Evolutionary conservation across 306 rosid species (phyloP), one percentile per base, ranked within the genome.

Genomic region (Trichosanthes truncata): DNA sequence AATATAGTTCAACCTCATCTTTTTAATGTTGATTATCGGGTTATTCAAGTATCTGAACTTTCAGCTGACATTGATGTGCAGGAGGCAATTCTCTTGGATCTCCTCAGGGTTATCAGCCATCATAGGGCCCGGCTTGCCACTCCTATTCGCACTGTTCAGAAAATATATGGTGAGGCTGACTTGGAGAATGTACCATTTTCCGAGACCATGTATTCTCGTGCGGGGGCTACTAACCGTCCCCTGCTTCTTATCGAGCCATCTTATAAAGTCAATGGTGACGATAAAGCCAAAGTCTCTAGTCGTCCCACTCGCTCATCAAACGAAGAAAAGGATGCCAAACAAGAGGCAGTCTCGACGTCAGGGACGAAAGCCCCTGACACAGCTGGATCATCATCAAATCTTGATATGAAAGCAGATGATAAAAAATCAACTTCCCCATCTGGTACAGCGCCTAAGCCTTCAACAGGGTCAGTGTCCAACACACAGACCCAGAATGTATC

Each of bases 141-240:
- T 48, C 97, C 98, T 68, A 90, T 96, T 82, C 97, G 99, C 87
- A 96, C 99, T 26, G 91, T 96, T 77, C 99, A 93, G 90, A 96
- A 91, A 85, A 78, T 89, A 79, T 89, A 90, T 68, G 36, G 96
- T 1, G 97, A 90, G 76, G 85, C 89, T 72, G 92, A 87, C 82
- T 77, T 95, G 79, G 98, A 93, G 81, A 90, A 88, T 68, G 85
- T 89, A 75, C 94, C 98, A 33, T 92, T 93, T 78, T 88, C 90
- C 13, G 96, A 96, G 79, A 85, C 87, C 83, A 85, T 89, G 63
- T 91, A 89, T 76, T 77, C 87, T 68, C 90, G 81, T 66, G 83
- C 98, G 21, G 76, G 89, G 77, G 88, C 82, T 40, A 49, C 80
- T 68, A 89, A 85, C 82, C 94, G 89, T 56, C 94, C 92, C 5